Base-by-base conservation (phyloP, 73 alveolate species). In the Stentor coeruleus region DNA sequence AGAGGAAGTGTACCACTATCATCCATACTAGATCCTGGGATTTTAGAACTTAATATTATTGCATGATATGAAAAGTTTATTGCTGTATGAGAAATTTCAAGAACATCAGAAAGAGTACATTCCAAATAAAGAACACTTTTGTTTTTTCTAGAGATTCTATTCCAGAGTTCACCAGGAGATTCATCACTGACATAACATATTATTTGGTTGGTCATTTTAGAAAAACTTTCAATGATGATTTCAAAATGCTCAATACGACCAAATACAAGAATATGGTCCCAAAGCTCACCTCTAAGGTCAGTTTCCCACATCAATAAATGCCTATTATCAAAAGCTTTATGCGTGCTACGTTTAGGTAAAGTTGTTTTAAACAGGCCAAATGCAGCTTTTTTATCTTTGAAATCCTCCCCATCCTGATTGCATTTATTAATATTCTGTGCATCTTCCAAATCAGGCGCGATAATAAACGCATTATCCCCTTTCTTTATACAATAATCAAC, bases 391-490 rank as follows among this genome's bases (percentile, higher is more conserved):
- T 20, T 57, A 20, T 57, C 73, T 1, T 66, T 26, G 2, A 20
- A 14, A 20, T 28, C 11, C 33, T 20, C 79, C n/a, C 40, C 40
- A 2, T 20, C 79, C n/a, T 26, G 79, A 2, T 28, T 59, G 35
- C 76, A 42, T 74, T 74, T 14, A 20, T 39, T 39, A 77, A 88
- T 76, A 38, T 81, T 72, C 39, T 85, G 58, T 26, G 95, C 95
- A 38, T 85, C 82, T 41, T 74, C 59, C 74, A 74, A 81, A 55
- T 89, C 95, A 3, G 88, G 81, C 3, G 95, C 89, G 20, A 89
- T 85, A 33, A 89, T 84, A 20, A 89, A 72, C 2, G 95, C 95
- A 58, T 85, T 88, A 75, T 89, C 95, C 2, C 92, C 95, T 2
- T 20, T 55, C 57, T 89, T 41, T 30, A 89, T 81, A 59, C 76